These are phyloP conservation scores for Xylaria hypoxylon DNA, from an alignment of 2,329 filamentous ascomycete species.

Conservation along the genomic window DNA sequence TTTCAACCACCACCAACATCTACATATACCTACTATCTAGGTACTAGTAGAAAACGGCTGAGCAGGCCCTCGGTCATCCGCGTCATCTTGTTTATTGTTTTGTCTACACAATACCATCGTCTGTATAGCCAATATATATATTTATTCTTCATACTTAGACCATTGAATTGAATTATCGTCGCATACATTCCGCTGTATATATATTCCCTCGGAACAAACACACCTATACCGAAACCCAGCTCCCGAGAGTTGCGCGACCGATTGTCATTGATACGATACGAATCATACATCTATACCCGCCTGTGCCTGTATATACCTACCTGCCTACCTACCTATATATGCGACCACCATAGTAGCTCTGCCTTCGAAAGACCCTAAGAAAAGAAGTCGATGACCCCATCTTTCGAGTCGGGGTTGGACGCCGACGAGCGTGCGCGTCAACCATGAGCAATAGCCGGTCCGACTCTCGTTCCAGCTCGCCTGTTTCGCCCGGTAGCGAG, in stretches of 20 bases:
- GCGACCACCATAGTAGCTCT: not conserved
- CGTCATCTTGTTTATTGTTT: not conserved
- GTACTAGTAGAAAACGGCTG: conserved; percentile 23
- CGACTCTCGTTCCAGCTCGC: conserved; percentile 28
- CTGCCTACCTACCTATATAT: not conserved
- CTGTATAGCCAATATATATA: not conserved
- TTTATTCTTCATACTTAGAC: not conserved
- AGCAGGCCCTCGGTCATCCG: conserved; percentile 31
- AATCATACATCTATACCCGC: not conserved
- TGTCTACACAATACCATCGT: not conserved
- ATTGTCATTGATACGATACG: not conserved
- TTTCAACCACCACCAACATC: too few species aligned
- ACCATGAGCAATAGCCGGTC: conserved; percentile 34
- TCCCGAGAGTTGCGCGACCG: not conserved
- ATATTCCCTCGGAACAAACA: not conserved
- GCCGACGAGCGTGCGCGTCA: conserved; percentile 22
- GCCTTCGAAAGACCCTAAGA: not conserved
- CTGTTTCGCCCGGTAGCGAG: conserved; percentile 45
- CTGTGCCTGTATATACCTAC: not conserved
- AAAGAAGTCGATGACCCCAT: conserved; percentile 15
- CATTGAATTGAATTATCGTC: not conserved
- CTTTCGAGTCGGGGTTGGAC: conserved; percentile 11
- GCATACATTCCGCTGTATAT: conserved; percentile 5
- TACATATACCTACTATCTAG: too few species aligned
- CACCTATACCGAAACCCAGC: not conserved